Percentiles rank a stretch among this genome's conserved stretches.
Conservation (phyloP, 106 monocot genomes). For the Acanthochlamys bracteata region DNA sequence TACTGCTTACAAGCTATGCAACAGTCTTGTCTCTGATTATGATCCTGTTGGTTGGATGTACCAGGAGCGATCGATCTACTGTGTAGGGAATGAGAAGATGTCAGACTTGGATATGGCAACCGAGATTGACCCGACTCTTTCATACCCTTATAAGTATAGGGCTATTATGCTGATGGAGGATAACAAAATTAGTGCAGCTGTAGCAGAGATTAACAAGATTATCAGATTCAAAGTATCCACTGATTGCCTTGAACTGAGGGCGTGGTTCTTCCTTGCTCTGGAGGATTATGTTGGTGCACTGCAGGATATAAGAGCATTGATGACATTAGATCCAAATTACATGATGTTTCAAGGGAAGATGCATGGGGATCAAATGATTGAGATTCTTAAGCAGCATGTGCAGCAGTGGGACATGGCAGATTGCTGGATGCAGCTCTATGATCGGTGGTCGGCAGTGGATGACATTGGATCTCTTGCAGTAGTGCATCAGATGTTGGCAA, state of each 20-base stretch:
- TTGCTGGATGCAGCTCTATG: slow-evolving; percentile 99
- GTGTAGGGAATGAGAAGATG: slow-evolving; percentile 74
- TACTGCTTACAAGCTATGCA: slow-evolving; percentile 76
- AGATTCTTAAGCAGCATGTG: slow-evolving; percentile 61
- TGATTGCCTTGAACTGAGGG: slow-evolving; percentile 86
- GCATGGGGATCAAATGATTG: slow-evolving; percentile 78
- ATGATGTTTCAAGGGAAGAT: slow-evolving; percentile 87
- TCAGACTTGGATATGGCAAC: slow-evolving; percentile 55
- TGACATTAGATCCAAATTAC: slow-evolving; percentile 82
- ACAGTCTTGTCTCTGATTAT: slow-evolving; percentile 41
- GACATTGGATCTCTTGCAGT: slow-evolving; percentile 94
- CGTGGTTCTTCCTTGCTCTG: slow-evolving; percentile 68
- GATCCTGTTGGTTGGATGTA: slow-evolving; percentile 78
- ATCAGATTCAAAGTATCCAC: slow-evolving; percentile 81
- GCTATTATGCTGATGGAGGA: slow-evolving; percentile 67
- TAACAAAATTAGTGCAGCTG: slow-evolving; percentile 62
- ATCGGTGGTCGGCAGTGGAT: slow-evolving; percentile 94
- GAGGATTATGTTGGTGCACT: slow-evolving; percentile 61
- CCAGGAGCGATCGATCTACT: slow-evolving; percentile 84
- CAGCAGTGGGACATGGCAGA: slow-evolving; percentile 82
- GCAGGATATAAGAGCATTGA: slow-evolving; percentile 75
- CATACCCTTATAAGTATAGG: slow-evolving; percentile 84
- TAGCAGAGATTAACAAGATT: slow-evolving; percentile 85
- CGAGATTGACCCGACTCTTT: slow-evolving; percentile 58
- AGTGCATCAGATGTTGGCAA: slow-evolving; percentile 93